Evolutionary conservation across 192 early-diverging fungal species (phyloP).

Genomic region (Radiomyces spectabilis): DNA sequence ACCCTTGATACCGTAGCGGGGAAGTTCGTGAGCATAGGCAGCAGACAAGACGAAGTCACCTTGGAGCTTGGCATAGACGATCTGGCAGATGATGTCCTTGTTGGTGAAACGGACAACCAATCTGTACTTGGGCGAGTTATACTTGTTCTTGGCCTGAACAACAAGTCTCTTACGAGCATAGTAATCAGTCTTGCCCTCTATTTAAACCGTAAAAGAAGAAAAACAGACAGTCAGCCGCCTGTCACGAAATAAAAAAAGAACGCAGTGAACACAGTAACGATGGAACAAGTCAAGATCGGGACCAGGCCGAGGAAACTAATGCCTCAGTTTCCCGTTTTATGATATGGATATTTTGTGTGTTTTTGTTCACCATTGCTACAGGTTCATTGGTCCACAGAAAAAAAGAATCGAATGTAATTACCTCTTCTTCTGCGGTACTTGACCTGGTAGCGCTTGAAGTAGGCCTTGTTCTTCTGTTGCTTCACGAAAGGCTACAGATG

Average conservation of each 20-base stretch:
- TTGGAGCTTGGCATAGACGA: constrained; percentile 96
- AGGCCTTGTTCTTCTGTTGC: constrained; percentile 56
- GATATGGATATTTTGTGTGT: no score
- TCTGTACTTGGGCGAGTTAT: constrained; percentile 99
- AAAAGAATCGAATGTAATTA: no score
- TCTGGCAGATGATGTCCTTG: constrained; percentile 93
- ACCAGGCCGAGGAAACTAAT: no score
- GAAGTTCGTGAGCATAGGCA: constrained; percentile 97
- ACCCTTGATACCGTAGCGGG: constrained; percentile 90
- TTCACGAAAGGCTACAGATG: constrained; percentile 26
- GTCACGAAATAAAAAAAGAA: constrained; percentile 48
- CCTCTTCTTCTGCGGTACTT: constrained; percentile 99
- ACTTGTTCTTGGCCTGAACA: constrained; percentile 99
- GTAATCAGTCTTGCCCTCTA: constrained; percentile 99
- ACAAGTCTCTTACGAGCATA: constrained; percentile 98
- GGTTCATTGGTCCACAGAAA: no score
- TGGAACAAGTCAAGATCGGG: no score
- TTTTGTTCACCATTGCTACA: no score
- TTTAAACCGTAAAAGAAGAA: background rate
- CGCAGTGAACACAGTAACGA: no score
- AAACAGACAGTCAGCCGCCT: constrained; percentile 5
- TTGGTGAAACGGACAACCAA: constrained; percentile 99
- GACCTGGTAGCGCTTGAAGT: constrained; percentile 99
- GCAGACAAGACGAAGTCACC: constrained; percentile 93
- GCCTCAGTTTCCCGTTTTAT: no score